Base-by-base conservation (phyloP, 2,329 filamentous ascomycete genomes). In the Microdochium trichocladiopsis region DNA sequence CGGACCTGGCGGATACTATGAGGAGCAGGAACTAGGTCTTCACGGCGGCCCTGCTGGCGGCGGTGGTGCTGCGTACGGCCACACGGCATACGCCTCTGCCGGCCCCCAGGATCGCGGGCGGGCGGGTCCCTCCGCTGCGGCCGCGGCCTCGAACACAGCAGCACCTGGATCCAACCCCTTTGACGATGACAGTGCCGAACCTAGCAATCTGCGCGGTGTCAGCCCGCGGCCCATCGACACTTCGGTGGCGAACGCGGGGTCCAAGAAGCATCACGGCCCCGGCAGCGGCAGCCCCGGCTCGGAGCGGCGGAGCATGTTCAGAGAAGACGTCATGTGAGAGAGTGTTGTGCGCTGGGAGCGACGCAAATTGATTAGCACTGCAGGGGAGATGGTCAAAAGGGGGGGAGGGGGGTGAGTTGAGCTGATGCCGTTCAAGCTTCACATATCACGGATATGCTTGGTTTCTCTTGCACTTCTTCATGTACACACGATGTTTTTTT, bases 211-310 rank as follows among this genome's bases (percentile, higher is more conserved):
- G 68, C 72, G 88, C 52, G 87, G 87, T 24, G 83, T 92, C 25
- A 93, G 88, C 66, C 88, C 90, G 2, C 69, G 88, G 58, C 89
- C 89, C n/a, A 80, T 87, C 58, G 75, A 83, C 49, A 77, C 76
- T 25, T 66, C 69, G 36, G 69, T 68, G 4, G 58, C 4, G 23
- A 48, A 28, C 47, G 41, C 47, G 23, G 47, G 23, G 18, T 23
- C 23, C 47, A 28, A 28, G 47, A 28, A 55, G 52, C 61, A 60
- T 45, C 58, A 57, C 23, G 25, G 47, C 23, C 47, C 23, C 3
- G 16, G 12, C 47, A 28, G 47, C 23, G 47, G 47, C 6, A 48
- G 47, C 47, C 47, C 47, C 22, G 25, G 16, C 23, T 48, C 47
- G 47, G 47, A 48, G 47, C 47, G 47, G 14, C 25, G 47, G 16